Conservation (phyloP, 2,329 filamentous ascomycete genomes). For the Dactylellina sp. region DNA sequence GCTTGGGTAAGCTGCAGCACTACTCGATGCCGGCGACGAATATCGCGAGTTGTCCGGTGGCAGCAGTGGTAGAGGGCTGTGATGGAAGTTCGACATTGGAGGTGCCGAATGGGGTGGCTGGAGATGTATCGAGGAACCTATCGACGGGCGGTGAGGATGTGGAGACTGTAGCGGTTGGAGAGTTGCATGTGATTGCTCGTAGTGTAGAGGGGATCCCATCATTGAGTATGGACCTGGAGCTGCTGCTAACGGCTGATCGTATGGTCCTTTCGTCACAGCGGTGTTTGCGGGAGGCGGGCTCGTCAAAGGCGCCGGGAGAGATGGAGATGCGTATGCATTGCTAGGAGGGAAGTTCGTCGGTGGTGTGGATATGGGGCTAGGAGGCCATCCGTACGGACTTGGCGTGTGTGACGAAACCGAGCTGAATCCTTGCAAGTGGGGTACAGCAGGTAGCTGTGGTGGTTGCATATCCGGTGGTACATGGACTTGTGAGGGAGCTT, state of each 20-base stretch:
- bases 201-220: constrained; percentile 58
- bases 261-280: constrained; percentile 58
- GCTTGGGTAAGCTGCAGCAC: constrained; percentile 65
- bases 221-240: constrained; percentile 59
- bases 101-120: constrained; percentile 67
- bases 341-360: constrained; percentile 57
- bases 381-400: constrained; percentile 60
- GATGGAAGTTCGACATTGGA: constrained; percentile 68
- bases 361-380: constrained; percentile 61
- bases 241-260: constrained; percentile 59
- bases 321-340: constrained; percentile 24
- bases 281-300: constrained; percentile 58
- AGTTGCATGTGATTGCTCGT: constrained; percentile 60
- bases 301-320: constrained; percentile 53
- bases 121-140: constrained; percentile 64
- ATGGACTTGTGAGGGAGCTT: constrained; percentile 61
- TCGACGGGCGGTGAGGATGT: constrained; percentile 62
- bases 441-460: constrained; percentile 60
- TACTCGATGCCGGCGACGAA: constrained; percentile 64
- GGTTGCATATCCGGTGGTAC: constrained; percentile 64
- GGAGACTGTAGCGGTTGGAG: constrained; percentile 62
- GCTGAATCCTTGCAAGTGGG: constrained; percentile 50
- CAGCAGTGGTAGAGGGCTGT: constrained; percentile 61
- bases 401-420: constrained; percentile 50
- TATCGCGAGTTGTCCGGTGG: constrained; percentile 62